phyloP scores from a whole-genome alignment of 805 yeast genomes.

The Vanderwaltozyma yarrowii region DNA sequence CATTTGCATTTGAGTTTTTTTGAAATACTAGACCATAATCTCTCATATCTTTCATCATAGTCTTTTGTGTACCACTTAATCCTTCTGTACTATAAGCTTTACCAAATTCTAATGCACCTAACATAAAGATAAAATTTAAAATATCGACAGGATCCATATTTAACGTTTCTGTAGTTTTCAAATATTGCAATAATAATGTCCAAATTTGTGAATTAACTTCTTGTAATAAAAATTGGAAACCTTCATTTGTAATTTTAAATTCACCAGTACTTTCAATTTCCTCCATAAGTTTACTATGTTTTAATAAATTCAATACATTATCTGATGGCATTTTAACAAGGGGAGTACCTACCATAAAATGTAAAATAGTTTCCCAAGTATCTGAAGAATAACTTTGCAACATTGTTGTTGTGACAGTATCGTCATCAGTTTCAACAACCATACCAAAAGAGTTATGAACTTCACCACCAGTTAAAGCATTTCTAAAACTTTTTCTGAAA shows the following conservation, averaged over 20 bases:
- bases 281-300: conserved; percentile 84
- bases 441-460: conserved; percentile 68
- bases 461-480: conserved; percentile 75
- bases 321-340: conserved; percentile 56
- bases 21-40: conserved; percentile 87
- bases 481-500: conserved; percentile 65
- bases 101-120: conserved; percentile 88
- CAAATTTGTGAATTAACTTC: conserved; percentile 92
- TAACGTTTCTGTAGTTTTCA: conserved; percentile 71
- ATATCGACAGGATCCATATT: conserved; percentile 96
- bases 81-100: conserved; percentile 66
- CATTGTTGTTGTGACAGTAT: conserved; percentile 50
- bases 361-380: conserved; percentile 92
- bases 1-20: conserved; percentile 42
- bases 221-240: conserved; percentile 89
- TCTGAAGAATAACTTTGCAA: conserved; percentile 71
- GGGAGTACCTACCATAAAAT: conserved; percentile 95
- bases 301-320: conserved; percentile 69
- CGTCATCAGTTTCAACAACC: conserved; percentile 45
- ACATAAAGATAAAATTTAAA: conserved; percentile 81
- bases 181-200: conserved; percentile 80
- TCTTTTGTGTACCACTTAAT: conserved; percentile 68
- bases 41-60: conserved; percentile 78
- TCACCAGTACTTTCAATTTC: conserved; percentile 32
- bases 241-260: conserved; percentile 74